Evolutionary conservation across 2,329 filamentous ascomycete genomes (phyloP).

Genomic region (Hypoxylon rubiginosum): DNA sequence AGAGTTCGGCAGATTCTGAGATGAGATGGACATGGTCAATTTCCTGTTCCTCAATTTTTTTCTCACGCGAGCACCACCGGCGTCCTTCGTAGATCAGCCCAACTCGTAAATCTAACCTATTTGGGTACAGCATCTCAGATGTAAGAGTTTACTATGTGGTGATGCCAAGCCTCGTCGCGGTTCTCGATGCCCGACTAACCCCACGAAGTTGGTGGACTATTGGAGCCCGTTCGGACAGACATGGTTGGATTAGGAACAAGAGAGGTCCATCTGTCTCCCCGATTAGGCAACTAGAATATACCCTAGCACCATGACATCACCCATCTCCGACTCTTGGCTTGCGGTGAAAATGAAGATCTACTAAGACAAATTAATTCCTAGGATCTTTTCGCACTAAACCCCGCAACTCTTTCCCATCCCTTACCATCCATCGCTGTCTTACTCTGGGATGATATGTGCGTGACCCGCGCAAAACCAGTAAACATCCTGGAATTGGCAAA

Average conservation of each 20-base stretch:
- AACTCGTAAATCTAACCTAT: slow-evolving; percentile 3
- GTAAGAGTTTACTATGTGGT: background rate
- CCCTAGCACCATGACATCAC: slow-evolving; percentile 33
- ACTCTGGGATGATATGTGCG: slow-evolving; percentile 37
- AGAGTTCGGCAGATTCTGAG: background rate
- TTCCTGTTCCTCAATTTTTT: slow-evolving; percentile 1
- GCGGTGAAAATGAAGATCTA: slow-evolving; percentile 39
- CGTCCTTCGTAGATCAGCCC: background rate
- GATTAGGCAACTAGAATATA: slow-evolving; percentile 33
- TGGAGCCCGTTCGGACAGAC: slow-evolving; percentile 26
- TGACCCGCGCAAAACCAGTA: slow-evolving; percentile 46
- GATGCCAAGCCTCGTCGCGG: slow-evolving; percentile 22
- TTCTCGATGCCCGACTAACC: slow-evolving; percentile 24
- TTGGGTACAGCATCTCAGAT: background rate
- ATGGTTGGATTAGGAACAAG: slow-evolving; percentile 29
- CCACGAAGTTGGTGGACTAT: slow-evolving; percentile 26
- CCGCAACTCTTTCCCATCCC: slow-evolving; percentile 18
- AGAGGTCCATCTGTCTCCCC: slow-evolving; percentile 20
- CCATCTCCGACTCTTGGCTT: slow-evolving; percentile 13
- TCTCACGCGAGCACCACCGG: background rate
- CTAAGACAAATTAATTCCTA: slow-evolving; percentile 34
- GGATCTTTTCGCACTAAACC: slow-evolving; percentile 28
- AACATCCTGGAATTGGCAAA: slow-evolving; percentile 37
- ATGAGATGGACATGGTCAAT: background rate
- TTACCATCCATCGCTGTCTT: slow-evolving; percentile 21